Base-by-base conservation (phyloP, 1,284 basidiomycete genomes). In the Ustilago trichophora region DNA sequence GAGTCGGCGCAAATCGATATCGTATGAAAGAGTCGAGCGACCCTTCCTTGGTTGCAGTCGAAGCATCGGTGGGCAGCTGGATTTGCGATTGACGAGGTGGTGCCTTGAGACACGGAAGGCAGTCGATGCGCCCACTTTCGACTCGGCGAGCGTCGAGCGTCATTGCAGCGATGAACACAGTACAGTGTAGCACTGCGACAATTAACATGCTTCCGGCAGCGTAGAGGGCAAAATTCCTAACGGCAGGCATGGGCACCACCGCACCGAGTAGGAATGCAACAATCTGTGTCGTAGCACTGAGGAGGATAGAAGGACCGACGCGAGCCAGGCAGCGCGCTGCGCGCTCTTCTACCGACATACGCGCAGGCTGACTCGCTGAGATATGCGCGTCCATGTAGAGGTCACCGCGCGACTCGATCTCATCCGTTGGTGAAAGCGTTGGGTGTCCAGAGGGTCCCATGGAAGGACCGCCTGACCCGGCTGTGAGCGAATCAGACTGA, bases 171-270 rank as follows among this genome's bases (percentile, higher is more conserved):
- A 96, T 86, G 77, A 98, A 97, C 3, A 97, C 90, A 0, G 95
- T 98, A 8, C 94, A 87, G 86, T 98, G 95, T 24, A 98, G 84
- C 3, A 91, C 73, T 0, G 93, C 92, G 55, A 95, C 96, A 66
- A 98, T 83, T 35, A 95, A 84, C 18, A 98, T 95, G 75, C 93
- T 95, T 8, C 93, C 93, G 1, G 95, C 94, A 0, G 95, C 95
- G 80, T 98, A 98, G 45, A 98, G 85, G 0, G 95, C 95, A 83
- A 98, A 98, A 83, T 98, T 98, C 15, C 93, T 87, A 13, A 98
- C 95, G 29, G 95, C 95, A 0, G 95, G 95, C 95, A 98, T 97
- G 3, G 93, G 93, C 8, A 98, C 95, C 26, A 97, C 83, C 0
- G 94, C 93, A n/a, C 95, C 95, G 25, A 98, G 84, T 1, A 89